These are phyloP conservation scores for Ampelomyces quisqualis DNA, from an alignment of 2,329 filamentous ascomycete genomes.

Conservation along the genomic window DNA sequence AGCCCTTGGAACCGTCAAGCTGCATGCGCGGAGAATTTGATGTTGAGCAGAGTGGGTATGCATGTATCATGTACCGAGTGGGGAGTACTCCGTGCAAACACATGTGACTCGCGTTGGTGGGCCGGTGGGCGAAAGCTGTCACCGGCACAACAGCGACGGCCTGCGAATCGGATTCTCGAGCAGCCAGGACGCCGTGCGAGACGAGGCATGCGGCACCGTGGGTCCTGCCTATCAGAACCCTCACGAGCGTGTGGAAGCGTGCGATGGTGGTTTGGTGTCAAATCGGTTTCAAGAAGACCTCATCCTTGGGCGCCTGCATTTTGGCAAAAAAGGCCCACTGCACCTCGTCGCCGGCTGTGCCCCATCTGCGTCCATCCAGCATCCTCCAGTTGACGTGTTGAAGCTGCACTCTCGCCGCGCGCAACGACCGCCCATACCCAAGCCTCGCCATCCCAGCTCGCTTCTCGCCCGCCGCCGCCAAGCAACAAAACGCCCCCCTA, in stretches of 20 bases:
- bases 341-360: conserved; percentile 3
- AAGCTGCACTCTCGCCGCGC: not conserved
- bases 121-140: conserved; percentile 7
- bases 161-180: conserved; percentile 10
- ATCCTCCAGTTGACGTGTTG: too few relatives aligned
- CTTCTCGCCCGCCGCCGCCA: conserved; percentile 39
- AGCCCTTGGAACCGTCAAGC: conserved; percentile 5
- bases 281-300: conserved; percentile 26
- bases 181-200: conserved; percentile 8
- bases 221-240: conserved; percentile 23
- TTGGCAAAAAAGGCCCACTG: conserved; percentile 22
- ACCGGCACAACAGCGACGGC: conserved; percentile 5
- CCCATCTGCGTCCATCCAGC: not conserved
- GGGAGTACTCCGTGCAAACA: too few relatives aligned
- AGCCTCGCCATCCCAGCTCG: conserved; percentile 28
- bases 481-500: conserved; percentile 40
- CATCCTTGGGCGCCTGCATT: conserved; percentile 25
- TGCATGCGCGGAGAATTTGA: conserved; percentile 1
- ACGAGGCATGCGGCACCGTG: conserved; percentile 12
- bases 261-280: conserved; percentile 26
- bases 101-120: conserved; percentile 7
- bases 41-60: not conserved
- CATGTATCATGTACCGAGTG: too few relatives aligned
- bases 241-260: conserved; percentile 14
- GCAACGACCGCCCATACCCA: not conserved